Conservation (phyloP, 345 rosid genomes). For the Limnanthes douglasii region DNA sequence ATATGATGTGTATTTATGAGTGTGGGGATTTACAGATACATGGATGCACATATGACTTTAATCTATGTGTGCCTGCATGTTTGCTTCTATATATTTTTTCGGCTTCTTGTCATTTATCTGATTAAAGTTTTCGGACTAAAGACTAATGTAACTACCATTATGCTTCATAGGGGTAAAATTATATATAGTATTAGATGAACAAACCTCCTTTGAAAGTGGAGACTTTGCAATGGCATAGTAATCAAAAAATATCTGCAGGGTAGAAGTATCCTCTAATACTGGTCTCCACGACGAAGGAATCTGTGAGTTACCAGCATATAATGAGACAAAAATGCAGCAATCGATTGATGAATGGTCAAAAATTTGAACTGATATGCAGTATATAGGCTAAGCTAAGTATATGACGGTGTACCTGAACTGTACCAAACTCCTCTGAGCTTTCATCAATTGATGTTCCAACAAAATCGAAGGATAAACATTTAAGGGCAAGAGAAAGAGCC, state of each 20-base stretch:
- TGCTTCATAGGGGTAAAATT: background rate
- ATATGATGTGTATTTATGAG: too few species aligned
- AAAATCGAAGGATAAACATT: slow-evolving; percentile 95
- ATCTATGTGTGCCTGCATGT: too few species aligned
- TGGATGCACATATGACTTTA: too few species aligned
- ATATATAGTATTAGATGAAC: slow-evolving; percentile 5
- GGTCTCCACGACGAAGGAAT: slow-evolving; percentile 86
- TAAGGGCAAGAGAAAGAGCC: slow-evolving; percentile 90
- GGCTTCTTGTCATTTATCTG: too few species aligned
- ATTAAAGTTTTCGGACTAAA: too few species aligned
- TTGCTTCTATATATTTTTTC: too few species aligned
- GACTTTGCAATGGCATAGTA: slow-evolving; percentile 64
- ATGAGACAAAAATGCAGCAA: too few species aligned
- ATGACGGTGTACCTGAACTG: slow-evolving; percentile 66
- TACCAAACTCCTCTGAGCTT: slow-evolving; percentile 98
- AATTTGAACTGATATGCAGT: background rate
- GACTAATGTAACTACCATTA: background rate
- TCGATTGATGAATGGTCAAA: background rate
- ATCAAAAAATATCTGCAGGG: slow-evolving; percentile 91
- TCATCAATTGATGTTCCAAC: slow-evolving; percentile 97
- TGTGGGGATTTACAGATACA: too few species aligned
- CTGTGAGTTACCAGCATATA: slow-evolving; percentile 23
- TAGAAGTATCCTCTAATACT: slow-evolving; percentile 81
- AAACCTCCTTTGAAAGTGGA: slow-evolving; percentile 94
- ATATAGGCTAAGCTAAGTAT: background rate